Evolutionary conservation across 1,284 basidiomycete species (phyloP).

Genomic region (Pseudozyma sp.): DNA sequence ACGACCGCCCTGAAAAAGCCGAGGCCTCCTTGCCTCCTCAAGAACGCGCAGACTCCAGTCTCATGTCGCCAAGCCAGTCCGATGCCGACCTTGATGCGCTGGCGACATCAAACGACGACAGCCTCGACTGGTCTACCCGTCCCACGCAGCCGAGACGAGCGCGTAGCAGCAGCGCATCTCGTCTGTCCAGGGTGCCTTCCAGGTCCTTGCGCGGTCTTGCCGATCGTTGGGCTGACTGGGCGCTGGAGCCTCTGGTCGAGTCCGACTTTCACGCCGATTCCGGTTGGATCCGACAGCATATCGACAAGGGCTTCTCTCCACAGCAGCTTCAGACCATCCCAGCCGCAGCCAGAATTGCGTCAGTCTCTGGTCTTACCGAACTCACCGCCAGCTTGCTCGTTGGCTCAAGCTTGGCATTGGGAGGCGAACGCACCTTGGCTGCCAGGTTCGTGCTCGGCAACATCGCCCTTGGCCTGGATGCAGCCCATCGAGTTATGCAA

Average conservation of each 20-base stretch:
- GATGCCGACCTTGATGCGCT: slow-evolving; percentile 11
- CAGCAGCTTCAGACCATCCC: slow-evolving; percentile 26
- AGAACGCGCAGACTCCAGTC: not conserved
- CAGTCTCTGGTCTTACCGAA: slow-evolving; percentile 37
- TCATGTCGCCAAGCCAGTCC: slow-evolving; percentile 28
- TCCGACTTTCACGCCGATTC: slow-evolving; percentile 56
- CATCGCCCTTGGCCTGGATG: slow-evolving; percentile 46
- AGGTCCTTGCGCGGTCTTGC: slow-evolving; percentile 46
- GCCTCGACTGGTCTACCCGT: slow-evolving; percentile 25
- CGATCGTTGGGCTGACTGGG: slow-evolving; percentile 62
- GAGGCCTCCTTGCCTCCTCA: slow-evolving; percentile 8
- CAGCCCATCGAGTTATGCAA: slow-evolving; percentile 35
- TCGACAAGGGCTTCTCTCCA: slow-evolving; percentile 11
- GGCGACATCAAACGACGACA: slow-evolving; percentile 14
- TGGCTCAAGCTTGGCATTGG: slow-evolving; percentile 39
- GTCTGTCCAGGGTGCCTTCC: slow-evolving; percentile 30
- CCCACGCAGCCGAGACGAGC: slow-evolving; percentile 17
- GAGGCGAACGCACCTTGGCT: slow-evolving; percentile 42
- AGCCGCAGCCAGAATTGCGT: slow-evolving; percentile 40
- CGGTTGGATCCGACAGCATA: slow-evolving; percentile 41
- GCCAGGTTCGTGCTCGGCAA: slow-evolving; percentile 40
- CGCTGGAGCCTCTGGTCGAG: slow-evolving; percentile 49
- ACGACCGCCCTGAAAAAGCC: slow-evolving; percentile 7
- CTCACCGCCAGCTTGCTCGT: slow-evolving; percentile 48
- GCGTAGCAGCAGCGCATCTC: slow-evolving; percentile 40